phyloP scores from a whole-genome alignment of 208 protist species.

The Crithidia brevicula region DNA sequence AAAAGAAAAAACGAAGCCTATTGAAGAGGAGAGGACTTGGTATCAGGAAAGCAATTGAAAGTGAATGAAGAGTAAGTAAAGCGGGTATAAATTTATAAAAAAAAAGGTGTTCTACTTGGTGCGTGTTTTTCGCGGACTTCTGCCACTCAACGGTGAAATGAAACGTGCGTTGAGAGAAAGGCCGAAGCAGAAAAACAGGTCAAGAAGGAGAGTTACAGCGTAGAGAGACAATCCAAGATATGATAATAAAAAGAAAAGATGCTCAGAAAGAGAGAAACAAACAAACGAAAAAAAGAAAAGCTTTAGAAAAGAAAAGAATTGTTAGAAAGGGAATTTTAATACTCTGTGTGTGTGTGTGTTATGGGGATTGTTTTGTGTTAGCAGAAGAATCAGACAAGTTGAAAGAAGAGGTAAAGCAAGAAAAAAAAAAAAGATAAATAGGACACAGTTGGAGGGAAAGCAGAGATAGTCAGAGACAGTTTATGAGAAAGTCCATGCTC shows the following conservation, averaged over 20 bases:
- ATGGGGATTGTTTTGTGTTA: background rate
- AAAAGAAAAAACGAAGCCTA: background rate
- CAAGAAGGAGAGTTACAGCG: background rate
- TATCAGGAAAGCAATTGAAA: background rate
- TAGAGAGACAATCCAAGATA: background rate
- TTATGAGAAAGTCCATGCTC: background rate
- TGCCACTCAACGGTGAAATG: too few relatives aligned
- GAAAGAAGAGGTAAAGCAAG: conserved; percentile 16
- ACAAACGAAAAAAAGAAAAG: conserved; percentile 1
- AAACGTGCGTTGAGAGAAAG: too few relatives aligned
- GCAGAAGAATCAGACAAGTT: conserved; percentile 1
- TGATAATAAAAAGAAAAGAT: background rate
- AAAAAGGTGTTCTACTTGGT: too few relatives aligned
- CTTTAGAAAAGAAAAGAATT: background rate
- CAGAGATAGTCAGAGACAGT: background rate
- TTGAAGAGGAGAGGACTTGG: background rate
- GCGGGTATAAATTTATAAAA: too few relatives aligned
- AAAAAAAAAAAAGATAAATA: conserved; percentile 2
- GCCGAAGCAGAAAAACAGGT: background rate
- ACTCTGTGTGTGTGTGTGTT: background rate
- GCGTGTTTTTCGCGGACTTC: too few relatives aligned
- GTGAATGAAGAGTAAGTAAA: too few relatives aligned
- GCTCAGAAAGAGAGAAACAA: background rate
- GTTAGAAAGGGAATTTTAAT: conserved; percentile 7
- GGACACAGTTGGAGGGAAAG: conserved; percentile 7